A percentile compares a stretch with the other conserved stretches of the same genome.
Evolutionary conservation across 2,329 filamentous ascomycete genomes (phyloP).

Genomic region (Xylariaceae sp.): DNA sequence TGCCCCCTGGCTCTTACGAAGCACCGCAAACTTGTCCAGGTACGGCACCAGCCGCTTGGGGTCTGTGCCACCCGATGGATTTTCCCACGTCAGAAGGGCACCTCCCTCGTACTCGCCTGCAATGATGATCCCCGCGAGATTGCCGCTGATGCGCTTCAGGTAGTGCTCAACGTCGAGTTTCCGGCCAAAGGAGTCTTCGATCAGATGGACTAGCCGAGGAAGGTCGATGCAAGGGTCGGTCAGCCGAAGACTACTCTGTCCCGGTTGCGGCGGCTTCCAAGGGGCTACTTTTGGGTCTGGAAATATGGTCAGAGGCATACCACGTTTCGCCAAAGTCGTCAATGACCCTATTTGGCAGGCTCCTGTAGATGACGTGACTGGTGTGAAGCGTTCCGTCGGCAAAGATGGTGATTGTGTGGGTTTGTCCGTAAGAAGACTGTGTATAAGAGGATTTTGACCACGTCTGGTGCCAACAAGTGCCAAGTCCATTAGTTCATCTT

Average conservation of each 20-base stretch:
- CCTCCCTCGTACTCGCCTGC: constrained; percentile 96
- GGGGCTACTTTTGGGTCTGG: constrained; percentile 62
- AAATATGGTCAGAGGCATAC: constrained; percentile 82
- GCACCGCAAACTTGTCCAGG: constrained; percentile 93
- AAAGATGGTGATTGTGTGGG: constrained; percentile 89
- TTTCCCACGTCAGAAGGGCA: constrained; percentile 92
- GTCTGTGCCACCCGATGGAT: constrained; percentile 56
- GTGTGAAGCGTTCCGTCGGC: constrained; percentile 62
- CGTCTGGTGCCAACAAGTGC: constrained; percentile 46
- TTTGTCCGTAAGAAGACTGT: constrained; percentile 94
- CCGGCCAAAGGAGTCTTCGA: constrained; percentile 88
- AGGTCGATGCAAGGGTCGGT: constrained; percentile 81
- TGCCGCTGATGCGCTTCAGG: constrained; percentile 71
- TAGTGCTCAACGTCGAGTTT: constrained; percentile 83
- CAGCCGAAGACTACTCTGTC: constrained; percentile 60
- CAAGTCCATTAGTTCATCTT: constrained; percentile 52
- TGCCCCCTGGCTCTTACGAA: constrained; percentile 81
- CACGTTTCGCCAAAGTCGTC: constrained; percentile 84
- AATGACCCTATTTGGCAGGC: constrained; percentile 36
- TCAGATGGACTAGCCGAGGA: constrained; percentile 75
- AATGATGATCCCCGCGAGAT: constrained; percentile 86
- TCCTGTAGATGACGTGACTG: constrained; percentile 35
- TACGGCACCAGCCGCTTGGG: constrained; percentile 77
- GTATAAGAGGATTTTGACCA: constrained; percentile 78
- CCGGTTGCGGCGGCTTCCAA: constrained; percentile 65